Evolutionary conservation across 768 basidiomycete genomes (phyloP).

Genomic region (Plicaturopsis crispa): DNA sequence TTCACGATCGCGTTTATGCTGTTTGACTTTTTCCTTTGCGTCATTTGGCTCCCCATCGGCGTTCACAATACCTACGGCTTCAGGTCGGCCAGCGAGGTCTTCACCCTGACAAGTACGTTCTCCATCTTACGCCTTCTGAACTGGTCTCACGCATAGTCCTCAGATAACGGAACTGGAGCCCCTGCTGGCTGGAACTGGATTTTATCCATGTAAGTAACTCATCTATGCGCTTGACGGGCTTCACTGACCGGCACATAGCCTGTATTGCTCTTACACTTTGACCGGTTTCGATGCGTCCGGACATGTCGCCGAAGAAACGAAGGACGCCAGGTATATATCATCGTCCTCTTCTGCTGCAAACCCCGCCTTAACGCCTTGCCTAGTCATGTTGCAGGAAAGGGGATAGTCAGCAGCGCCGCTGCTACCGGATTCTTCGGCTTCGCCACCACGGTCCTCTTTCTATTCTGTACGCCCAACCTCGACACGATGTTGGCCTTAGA

Average conservation of each 20-base stretch:
- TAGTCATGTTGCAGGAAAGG: constrained; percentile 74
- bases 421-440: constrained; percentile 40
- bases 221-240: constrained; percentile 2
- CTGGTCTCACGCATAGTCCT: constrained; percentile 2
- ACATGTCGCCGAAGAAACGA: constrained; percentile 51
- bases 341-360: background rate
- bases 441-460: constrained; percentile 34
- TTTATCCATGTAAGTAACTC: constrained; percentile 38
- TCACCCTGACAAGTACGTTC: constrained; percentile 34
- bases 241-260: constrained; percentile 16
- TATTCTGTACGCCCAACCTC: constrained; percentile 58
- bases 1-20: constrained; percentile 68
- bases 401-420: constrained; percentile 62
- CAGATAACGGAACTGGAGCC: constrained; percentile 48
- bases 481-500: constrained; percentile 68
- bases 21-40: constrained; percentile 83
- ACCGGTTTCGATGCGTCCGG: constrained; percentile 47
- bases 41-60: constrained; percentile 91
- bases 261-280: constrained; percentile 47
- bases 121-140: constrained; percentile 4
- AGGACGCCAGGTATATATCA: constrained; percentile 55
- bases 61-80: constrained; percentile 55
- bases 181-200: constrained; percentile 48
- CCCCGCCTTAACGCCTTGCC: background rate
- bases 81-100: constrained; percentile 39